Evolutionary conservation across 2,329 filamentous ascomycete genomes (phyloP).

Genomic region (Sodiomyces alkalinus): DNA sequence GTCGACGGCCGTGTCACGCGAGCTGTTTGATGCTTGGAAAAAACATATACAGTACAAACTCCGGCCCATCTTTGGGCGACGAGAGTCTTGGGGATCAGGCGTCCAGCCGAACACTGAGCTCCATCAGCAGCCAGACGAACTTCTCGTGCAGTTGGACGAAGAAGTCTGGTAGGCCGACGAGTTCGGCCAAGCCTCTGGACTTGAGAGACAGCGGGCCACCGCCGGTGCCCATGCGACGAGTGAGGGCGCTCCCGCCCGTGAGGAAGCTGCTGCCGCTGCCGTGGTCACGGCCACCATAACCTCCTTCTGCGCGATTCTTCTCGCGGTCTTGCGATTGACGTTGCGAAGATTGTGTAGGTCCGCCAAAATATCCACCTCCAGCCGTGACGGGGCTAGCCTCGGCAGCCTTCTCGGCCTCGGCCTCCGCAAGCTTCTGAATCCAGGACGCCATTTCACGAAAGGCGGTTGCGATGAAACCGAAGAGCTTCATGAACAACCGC

Average conservation of each 20-base stretch:
- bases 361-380: conserved; percentile 24
- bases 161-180: conserved; percentile 52
- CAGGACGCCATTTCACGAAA: conserved; percentile 50
- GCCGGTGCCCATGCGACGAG: conserved; percentile 40
- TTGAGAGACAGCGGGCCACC: conserved; percentile 40
- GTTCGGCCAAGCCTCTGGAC: conserved; percentile 46
- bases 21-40: no score
- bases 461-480: conserved; percentile 43
- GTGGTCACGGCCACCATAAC: conserved; percentile 14
- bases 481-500: conserved; percentile 49
- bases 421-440: conserved; percentile 50
- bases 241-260: conserved; percentile 38
- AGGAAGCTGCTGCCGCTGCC: conserved; percentile 37
- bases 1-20: no score
- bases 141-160: conserved; percentile 50
- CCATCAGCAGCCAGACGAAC: conserved; percentile 47
- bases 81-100: conserved; percentile 24
- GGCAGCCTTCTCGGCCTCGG: conserved; percentile 41
- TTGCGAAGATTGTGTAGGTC: conserved; percentile 3
- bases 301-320: conserved; percentile 1
- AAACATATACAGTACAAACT: no score
- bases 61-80: no score
- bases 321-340: not conserved
- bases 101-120: conserved; percentile 38
- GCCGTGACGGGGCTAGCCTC: conserved; percentile 24